phyloP scores from a whole-genome alignment of 2,329 filamentous ascomycete genomes.

The Coniella lustricola region DNA sequence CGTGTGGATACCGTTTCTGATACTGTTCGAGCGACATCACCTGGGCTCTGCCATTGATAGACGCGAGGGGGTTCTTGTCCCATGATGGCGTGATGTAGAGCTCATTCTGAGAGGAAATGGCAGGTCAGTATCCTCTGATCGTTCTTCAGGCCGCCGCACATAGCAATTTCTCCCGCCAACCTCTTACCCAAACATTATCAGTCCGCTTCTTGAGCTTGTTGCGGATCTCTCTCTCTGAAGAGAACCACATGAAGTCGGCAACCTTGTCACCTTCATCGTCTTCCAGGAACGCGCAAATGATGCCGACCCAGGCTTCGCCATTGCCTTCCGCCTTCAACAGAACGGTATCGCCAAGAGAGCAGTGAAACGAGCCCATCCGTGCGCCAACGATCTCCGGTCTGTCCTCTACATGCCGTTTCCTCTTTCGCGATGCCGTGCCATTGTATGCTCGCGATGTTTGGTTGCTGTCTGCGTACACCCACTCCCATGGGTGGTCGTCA shows the following conservation, averaged over 20 bases:
- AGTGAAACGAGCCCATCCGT: slow-evolving; percentile 73
- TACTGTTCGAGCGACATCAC: slow-evolving; percentile 70
- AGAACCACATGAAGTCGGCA: slow-evolving; percentile 94
- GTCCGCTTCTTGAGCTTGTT: slow-evolving; percentile 74
- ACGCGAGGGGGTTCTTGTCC: slow-evolving; percentile 78
- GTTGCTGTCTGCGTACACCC: slow-evolving; percentile 54
- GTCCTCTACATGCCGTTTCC: slow-evolving; percentile 26
- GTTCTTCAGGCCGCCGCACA: not conserved
- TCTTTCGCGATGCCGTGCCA: slow-evolving; percentile 24
- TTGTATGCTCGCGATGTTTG: slow-evolving; percentile 8
- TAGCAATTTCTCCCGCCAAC: not conserved
- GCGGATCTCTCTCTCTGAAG: slow-evolving; percentile 79
- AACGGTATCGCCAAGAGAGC: slow-evolving; percentile 73
- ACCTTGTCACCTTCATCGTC: slow-evolving; percentile 70
- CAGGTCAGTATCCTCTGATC: not conserved
- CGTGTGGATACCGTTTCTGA: slow-evolving; percentile 61
- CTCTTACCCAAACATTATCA: slow-evolving; percentile 63
- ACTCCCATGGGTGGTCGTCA: slow-evolving; percentile 70
- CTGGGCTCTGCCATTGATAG: slow-evolving; percentile 83
- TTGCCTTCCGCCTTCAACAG: slow-evolving; percentile 81
- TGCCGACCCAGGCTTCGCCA: slow-evolving; percentile 86
- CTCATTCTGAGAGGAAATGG: slow-evolving; percentile 56
- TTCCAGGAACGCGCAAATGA: slow-evolving; percentile 76
- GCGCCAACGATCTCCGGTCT: slow-evolving; percentile 65
- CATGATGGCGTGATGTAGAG: slow-evolving; percentile 84